These are phyloP conservation scores for Penicillium sclerotigenum DNA, from an alignment of 2,329 filamentous ascomycete genomes.

Conservation along the genomic window DNA sequence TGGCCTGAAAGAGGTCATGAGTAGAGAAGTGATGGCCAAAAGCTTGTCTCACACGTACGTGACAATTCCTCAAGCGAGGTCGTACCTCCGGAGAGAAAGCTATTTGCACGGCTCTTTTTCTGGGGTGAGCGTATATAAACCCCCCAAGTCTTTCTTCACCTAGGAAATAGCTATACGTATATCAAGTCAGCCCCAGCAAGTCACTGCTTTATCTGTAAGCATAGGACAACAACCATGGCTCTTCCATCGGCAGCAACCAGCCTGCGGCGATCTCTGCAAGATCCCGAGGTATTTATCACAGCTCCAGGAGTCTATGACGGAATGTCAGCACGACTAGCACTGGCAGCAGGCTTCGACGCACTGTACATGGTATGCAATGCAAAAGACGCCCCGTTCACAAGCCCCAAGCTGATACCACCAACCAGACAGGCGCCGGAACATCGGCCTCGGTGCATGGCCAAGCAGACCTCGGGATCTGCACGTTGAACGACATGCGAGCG, in stretches of 20 bases:
- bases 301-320: constrained; percentile 54
- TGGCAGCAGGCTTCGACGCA: constrained; percentile 49
- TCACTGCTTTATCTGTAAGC: background rate
- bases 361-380: constrained; percentile 50
- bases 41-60: constrained; percentile 8
- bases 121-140: background rate
- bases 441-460: constrained; percentile 49
- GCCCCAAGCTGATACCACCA: background rate
- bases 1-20: constrained; percentile 2
- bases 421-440: constrained; percentile 52
- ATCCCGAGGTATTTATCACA: constrained; percentile 41
- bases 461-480: constrained; percentile 51
- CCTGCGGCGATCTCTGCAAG: constrained; percentile 34
- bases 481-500: constrained; percentile 52
- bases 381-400: background rate
- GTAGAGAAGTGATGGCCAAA: constrained; percentile 14
- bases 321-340: constrained; percentile 49
- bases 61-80: background rate
- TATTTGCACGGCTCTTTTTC: background rate
- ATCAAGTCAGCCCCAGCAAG: background rate
- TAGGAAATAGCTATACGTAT: background rate
- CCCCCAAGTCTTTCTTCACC: background rate
- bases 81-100: background rate
- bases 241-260: constrained; percentile 29
- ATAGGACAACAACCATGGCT: constrained; percentile 18